Evolutionary conservation across 306 rosid species (phyloP), one percentile per base, ranked within the genome.

Genomic region (Quercus robur): DNA sequence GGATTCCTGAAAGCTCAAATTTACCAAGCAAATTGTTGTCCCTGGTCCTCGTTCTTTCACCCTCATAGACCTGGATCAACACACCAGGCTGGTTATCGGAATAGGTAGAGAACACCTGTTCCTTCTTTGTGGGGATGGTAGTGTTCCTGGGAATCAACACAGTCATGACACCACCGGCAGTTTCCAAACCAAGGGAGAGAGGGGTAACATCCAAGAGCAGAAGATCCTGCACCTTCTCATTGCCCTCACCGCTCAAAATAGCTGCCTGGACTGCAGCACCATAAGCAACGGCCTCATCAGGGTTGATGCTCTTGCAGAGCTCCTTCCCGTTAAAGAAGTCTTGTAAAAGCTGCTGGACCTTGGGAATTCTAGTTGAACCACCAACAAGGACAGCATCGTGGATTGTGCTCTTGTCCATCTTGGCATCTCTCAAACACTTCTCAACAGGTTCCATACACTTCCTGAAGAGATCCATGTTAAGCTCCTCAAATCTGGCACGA

Each of bases 21-120:
- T 91, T 91, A 5, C 97, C 97, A 1, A 91, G 86, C 86, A 91
- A 78, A 55, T 91, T 91, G 84, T 91, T 91, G 80, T 91, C 93
- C 46, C 90, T 85, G 9, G 90, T 89, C 64, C 96, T 89, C 4
- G 93, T 86, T 73, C 93, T 83, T 46, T 91, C 96, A 35, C 96
- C 96, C 82, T 91, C 96, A 8, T 89, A 91, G 0, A 91, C 96
- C 80, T 91, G 91, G 80, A 91, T 91, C 85, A 89, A 75, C 83
- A 91, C 96, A 75, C 96, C 96, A 3, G 96, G 96, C 76, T 91
- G 96, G 82, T 91, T 91, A 83, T 91, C 93, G 0, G 95, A 91
- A 72, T 91, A 91, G 4, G 95, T 91, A 5, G 95, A 91, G 89
- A 91, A 91, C 30, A 91, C 93, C 28, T 91, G 96, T 56, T 91